phyloP scores from a whole-genome alignment of 1,284 basidiomycete species.

The Hemileia vastatrix region DNA sequence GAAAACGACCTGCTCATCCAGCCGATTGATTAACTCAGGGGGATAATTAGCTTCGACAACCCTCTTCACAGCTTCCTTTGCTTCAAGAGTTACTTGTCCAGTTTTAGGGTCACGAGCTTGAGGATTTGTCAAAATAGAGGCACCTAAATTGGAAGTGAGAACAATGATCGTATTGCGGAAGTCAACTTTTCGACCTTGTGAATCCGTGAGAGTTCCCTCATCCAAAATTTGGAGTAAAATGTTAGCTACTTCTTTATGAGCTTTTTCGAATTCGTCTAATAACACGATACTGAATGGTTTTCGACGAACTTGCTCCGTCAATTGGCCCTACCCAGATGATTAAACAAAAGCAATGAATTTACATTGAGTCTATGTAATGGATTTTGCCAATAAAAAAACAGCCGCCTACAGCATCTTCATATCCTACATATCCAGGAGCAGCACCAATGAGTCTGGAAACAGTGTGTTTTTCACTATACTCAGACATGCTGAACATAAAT shows the following conservation, averaged over 20 bases:
- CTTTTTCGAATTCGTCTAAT: conserved; percentile 83
- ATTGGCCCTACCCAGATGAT: conserved; percentile 50
- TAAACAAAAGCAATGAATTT: neutral
- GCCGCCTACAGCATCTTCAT: conserved; percentile 40
- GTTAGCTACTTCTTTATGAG: conserved; percentile 67
- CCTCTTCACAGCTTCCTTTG: conserved; percentile 61
- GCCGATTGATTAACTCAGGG: conserved; percentile 62
- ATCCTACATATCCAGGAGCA: conserved; percentile 55
- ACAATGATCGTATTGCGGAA: conserved; percentile 60
- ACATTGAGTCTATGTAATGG: no score
- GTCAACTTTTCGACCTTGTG: conserved; percentile 49
- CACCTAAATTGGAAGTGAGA: conserved; percentile 81
- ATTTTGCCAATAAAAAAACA: no score
- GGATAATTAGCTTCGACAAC: conserved; percentile 58
- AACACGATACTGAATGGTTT: conserved; percentile 73
- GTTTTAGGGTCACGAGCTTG: conserved; percentile 55
- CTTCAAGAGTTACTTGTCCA: conserved; percentile 59
- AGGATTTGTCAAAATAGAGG: conserved; percentile 63
- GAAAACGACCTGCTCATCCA: conserved; percentile 54
- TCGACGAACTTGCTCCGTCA: conserved; percentile 76
- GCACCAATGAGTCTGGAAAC: conserved; percentile 82
- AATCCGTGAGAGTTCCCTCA: conserved; percentile 76
- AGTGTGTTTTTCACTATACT: conserved; percentile 80
- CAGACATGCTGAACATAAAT: conserved; percentile 7
- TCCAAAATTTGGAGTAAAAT: conserved; percentile 85